A percentile compares a stretch with the other conserved stretches of the same genome.
Evolutionary conservation across 148 eudicot species (phyloP).

Genomic region (Persicaria tinctoria): DNA sequence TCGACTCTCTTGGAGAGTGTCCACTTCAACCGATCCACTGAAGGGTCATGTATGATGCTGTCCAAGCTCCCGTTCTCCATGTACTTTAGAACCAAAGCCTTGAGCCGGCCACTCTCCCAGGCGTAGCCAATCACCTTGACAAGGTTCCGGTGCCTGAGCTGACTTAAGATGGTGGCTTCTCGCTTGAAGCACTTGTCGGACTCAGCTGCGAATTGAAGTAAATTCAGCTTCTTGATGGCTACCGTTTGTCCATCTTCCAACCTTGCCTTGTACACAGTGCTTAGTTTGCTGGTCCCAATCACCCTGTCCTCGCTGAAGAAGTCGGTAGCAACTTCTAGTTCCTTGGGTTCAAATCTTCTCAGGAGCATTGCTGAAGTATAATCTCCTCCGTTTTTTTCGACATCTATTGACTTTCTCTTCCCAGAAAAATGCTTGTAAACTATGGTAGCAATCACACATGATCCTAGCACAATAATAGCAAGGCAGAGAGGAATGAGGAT

Average conservation of each 20-base stretch:
- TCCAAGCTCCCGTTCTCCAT: conserved; percentile 93
- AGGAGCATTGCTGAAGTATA: conserved; percentile 33
- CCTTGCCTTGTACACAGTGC: conserved; percentile 74
- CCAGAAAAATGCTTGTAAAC: conserved; percentile 15
- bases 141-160: conserved; percentile 68
- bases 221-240: conserved; percentile 68
- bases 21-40: conserved; percentile 37
- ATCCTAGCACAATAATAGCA: conserved; percentile 23
- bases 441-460: conserved; percentile 21
- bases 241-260: conserved; percentile 44
- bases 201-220: conserved; percentile 55
- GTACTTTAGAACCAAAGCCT: conserved; percentile 74
- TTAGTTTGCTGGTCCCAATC: conserved; percentile 55
- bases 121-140: conserved; percentile 87
- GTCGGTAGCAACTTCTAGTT: conserved; percentile 53
- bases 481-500: conserved; percentile 41
- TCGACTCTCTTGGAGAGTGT: conserved; percentile 47
- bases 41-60: conserved; percentile 44
- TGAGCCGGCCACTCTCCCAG: conserved; percentile 77
- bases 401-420: conserved; percentile 22
- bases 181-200: conserved; percentile 64
- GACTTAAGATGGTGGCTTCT: conserved; percentile 61
- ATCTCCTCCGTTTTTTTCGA: conserved; percentile 26
- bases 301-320: conserved; percentile 46
- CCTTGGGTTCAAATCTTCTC: conserved; percentile 49